A percentile compares a stretch with the other conserved stretches of the same genome.
Evolutionary conservation across 495 filamentous ascomycete genomes (phyloP).

Genomic region (Parachaetomium inaequale): DNA sequence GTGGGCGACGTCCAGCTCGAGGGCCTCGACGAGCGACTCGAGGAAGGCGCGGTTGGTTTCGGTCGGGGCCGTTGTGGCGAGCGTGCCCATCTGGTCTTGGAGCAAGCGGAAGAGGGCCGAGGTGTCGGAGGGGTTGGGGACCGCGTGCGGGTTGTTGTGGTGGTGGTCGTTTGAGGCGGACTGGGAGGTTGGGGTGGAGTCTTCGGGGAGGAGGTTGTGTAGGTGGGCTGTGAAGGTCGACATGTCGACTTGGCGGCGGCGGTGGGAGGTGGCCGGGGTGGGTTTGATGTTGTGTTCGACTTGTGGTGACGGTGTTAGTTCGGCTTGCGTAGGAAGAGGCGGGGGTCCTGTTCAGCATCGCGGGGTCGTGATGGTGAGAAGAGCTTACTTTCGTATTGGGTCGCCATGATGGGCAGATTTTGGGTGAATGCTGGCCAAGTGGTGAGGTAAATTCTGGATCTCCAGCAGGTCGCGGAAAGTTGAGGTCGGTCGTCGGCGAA

Average conservation of each 20-base stretch:
- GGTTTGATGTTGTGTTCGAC: slow-evolving; percentile 78
- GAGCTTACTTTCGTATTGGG: slow-evolving; percentile 46
- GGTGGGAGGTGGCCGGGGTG: slow-evolving; percentile 36
- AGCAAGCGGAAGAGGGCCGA: slow-evolving; percentile 56
- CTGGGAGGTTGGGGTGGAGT: background rate
- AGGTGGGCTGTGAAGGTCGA: slow-evolving; percentile 82
- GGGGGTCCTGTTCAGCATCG: background rate
- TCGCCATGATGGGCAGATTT: slow-evolving; percentile 36
- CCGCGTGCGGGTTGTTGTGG: slow-evolving; percentile 57
- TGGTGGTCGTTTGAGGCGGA: slow-evolving; percentile 33
- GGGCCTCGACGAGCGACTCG: slow-evolving; percentile 54
- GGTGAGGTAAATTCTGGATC: background rate
- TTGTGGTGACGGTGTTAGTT: slow-evolving; percentile 32
- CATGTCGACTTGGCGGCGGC: slow-evolving; percentile 71
- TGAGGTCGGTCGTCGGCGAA: background rate
- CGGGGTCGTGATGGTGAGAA: background rate
- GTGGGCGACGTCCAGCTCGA: slow-evolving; percentile 60
- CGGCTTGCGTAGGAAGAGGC: slow-evolving; percentile 3
- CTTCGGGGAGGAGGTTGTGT: slow-evolving; percentile 55
- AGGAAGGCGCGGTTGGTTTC: slow-evolving; percentile 61
- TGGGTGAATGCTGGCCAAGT: background rate
- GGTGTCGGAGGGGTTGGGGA: slow-evolving; percentile 69
- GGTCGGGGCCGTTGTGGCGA: slow-evolving; percentile 47
- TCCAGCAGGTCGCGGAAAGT: too few species aligned
- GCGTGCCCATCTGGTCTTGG: slow-evolving; percentile 47